These are phyloP conservation scores for Drosera capensis DNA, from an alignment of 148 eudicot genomes.

Conservation along the genomic window DNA sequence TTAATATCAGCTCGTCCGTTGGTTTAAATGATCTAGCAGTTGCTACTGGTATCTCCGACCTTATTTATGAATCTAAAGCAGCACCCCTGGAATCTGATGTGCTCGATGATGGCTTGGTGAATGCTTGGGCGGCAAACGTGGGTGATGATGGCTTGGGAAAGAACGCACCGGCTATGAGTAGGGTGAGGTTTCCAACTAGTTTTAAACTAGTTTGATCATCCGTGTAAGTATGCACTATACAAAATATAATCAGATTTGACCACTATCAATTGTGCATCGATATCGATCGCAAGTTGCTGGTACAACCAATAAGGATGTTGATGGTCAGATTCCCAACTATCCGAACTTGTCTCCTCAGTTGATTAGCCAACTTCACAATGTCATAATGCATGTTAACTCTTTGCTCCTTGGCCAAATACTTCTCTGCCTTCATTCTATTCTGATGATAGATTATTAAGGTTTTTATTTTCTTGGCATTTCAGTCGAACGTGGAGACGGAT, in stretches of 20 bases:
- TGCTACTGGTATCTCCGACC: slow-evolving; percentile 90
- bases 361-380: slow-evolving; percentile 93
- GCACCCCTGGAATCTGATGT: slow-evolving; percentile 38
- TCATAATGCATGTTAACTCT: no score
- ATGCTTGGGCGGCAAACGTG: slow-evolving; percentile 94
- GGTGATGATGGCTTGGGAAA: slow-evolving; percentile 91
- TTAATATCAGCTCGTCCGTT: slow-evolving; percentile 71
- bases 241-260: no score
- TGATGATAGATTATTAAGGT: no score
- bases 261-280: no score
- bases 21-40: slow-evolving; percentile 84
- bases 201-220: no score
- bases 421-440: no score
- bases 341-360: slow-evolving; percentile 76
- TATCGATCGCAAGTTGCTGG: slow-evolving; percentile 68
- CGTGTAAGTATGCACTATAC: no score
- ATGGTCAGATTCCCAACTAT: slow-evolving; percentile 84
- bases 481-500: no score
- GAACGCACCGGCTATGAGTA: slow-evolving; percentile 88
- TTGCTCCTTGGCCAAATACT: no score
- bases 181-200: slow-evolving; percentile 37
- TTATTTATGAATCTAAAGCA: slow-evolving; percentile 63
- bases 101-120: slow-evolving; percentile 93
- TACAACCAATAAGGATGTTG: slow-evolving; percentile 73
- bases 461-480: no score